Percentiles rank a stretch among this genome's conserved stretches.
phyloP scores from a whole-genome alignment of 352 stramenopile species.

The Thraustotheca clavata region DNA sequence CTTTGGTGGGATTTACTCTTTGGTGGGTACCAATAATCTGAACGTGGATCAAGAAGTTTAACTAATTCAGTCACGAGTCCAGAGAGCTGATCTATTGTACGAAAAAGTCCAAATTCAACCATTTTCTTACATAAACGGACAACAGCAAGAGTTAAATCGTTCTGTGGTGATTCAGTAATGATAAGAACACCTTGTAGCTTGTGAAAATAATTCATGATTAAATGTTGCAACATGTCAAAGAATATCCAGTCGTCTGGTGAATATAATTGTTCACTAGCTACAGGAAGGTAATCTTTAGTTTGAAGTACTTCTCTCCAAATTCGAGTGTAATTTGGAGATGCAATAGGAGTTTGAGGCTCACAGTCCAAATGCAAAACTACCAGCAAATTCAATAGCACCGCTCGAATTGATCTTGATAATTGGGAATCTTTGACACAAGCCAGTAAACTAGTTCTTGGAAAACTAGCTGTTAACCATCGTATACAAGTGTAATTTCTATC shows the following conservation, averaged over 20 bases:
- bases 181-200: slow-evolving; percentile 35
- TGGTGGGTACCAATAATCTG: slow-evolving; percentile 24
- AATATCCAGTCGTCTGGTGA: slow-evolving; percentile 32
- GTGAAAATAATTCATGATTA: slow-evolving; percentile 42
- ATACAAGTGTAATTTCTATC: slow-evolving; percentile 77
- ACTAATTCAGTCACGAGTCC: slow-evolving; percentile 28
- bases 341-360: slow-evolving; percentile 50
- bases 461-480: slow-evolving; percentile 51
- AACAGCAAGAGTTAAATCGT: slow-evolving; percentile 51
- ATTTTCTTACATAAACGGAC: slow-evolving; percentile 49
- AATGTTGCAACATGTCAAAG: slow-evolving; percentile 40
- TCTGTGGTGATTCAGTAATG: slow-evolving; percentile 47
- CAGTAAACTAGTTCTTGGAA: slow-evolving; percentile 49
- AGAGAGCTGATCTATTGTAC: slow-evolving; percentile 32
- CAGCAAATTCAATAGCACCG: slow-evolving; percentile 58
- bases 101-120: slow-evolving; percentile 63
- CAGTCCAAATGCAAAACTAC: slow-evolving; percentile 63
- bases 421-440: slow-evolving; percentile 35
- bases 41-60: slow-evolving; percentile 39
- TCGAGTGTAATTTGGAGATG: slow-evolving; percentile 55
- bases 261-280: neutral
- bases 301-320: slow-evolving; percentile 52
- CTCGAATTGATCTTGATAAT: slow-evolving; percentile 46
- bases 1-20: neutral
- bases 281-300: neutral